A percentile compares a stretch with the other conserved stretches of the same genome.
Conservation (phyloP, 106 monocot species). For the Phalaenopsis equestris region DNA sequence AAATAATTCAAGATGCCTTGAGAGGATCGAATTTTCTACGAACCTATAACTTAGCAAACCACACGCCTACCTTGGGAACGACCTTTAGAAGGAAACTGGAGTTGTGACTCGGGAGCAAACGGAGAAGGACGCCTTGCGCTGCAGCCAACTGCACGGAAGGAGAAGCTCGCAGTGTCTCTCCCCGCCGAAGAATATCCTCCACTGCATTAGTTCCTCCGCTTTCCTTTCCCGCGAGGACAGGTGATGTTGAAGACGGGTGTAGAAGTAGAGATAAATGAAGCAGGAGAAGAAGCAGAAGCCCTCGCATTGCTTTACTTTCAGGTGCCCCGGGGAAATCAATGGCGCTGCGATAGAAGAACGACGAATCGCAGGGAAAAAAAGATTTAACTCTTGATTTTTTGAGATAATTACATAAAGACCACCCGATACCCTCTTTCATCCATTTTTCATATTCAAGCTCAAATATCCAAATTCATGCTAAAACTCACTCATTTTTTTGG, state of each 20-base stretch:
- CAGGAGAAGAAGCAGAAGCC: neutral
- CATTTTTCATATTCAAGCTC: no score
- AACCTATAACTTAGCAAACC: neutral
- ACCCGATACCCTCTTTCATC: no score
- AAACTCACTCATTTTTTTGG: no score
- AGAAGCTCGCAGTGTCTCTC: conserved; percentile 35
- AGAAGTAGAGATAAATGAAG: neutral
- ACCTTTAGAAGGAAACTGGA: conserved; percentile 68
- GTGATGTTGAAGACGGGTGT: neutral
- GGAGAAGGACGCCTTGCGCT: conserved; percentile 39
- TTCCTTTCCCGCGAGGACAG: neutral
- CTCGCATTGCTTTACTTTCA: neutral
- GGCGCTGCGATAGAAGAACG: no score
- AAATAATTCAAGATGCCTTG: neutral
- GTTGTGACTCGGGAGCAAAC: conserved; percentile 57
- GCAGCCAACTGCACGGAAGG: conserved; percentile 53
- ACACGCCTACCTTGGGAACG: conserved; percentile 34
- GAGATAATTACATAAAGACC: no score
- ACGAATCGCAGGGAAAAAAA: no score
- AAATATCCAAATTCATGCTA: no score
- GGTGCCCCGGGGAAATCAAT: no score
- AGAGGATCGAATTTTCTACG: neutral
- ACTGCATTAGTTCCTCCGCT: conserved; percentile 1
- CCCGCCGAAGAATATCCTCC: conserved; percentile 24
- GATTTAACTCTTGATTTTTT: no score